Evolutionary conservation across 306 rosid species (phyloP).

Genomic region (Corylus americana): DNA sequence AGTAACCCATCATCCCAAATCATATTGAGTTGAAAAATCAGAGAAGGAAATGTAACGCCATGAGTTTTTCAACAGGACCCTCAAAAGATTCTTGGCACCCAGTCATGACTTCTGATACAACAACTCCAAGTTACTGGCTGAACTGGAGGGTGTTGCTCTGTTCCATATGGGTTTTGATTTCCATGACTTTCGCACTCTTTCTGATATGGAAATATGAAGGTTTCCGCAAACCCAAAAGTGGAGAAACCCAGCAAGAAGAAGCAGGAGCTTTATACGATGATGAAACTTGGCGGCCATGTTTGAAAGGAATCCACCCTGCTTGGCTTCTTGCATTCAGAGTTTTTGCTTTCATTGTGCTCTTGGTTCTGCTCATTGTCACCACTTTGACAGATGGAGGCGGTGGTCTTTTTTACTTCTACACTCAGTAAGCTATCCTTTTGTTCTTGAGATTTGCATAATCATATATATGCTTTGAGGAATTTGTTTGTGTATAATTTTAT

Average conservation of each 20-base stretch:
- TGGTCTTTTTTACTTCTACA: constrained; percentile 69
- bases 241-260: constrained; percentile 43
- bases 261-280: constrained; percentile 67
- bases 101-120: constrained; percentile 67
- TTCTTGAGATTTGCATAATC: constrained; percentile 1
- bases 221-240: constrained; percentile 24
- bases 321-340: constrained; percentile 85
- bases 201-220: constrained; percentile 63
- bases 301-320: constrained; percentile 84
- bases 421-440: constrained; percentile 61
- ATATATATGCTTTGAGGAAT: not conserved
- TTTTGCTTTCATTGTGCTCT: constrained; percentile 73
- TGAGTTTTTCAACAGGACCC: constrained; percentile 66
- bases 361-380: constrained; percentile 67
- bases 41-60: constrained; percentile 36
- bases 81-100: constrained; percentile 78
- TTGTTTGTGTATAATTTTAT: constrained; percentile 1
- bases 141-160: constrained; percentile 90
- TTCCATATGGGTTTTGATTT: constrained; percentile 53
- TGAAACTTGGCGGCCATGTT: constrained; percentile 94
- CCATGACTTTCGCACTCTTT: constrained; percentile 45
- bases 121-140: constrained; percentile 71
- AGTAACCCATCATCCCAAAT: constrained; percentile 11
- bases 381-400: constrained; percentile 63
- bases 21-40: constrained; percentile 24